These are phyloP conservation scores for Lavandula angustifolia DNA, from an alignment of 257 asterid genomes.

Conservation along the genomic window DNA sequence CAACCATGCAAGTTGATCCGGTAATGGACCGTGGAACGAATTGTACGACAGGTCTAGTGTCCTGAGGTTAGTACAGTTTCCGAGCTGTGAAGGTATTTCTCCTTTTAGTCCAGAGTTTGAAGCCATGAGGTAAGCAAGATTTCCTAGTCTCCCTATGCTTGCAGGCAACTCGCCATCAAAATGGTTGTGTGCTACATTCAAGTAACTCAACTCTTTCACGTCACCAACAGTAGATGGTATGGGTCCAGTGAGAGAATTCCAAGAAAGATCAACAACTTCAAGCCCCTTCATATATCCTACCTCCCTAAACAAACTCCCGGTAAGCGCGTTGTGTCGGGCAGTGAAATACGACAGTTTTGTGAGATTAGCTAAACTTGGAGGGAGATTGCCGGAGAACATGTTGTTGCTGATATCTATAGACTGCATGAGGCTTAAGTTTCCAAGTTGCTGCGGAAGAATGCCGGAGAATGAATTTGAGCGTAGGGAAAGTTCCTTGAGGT, in stretches of 20 bases:
- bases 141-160: conserved; percentile 48
- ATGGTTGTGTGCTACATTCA: conserved; percentile 60
- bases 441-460: conserved; percentile 54
- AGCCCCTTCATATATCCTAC: conserved; percentile 56
- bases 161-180: conserved; percentile 62
- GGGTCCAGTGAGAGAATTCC: conserved; percentile 51
- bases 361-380: conserved; percentile 54
- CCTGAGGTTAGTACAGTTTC: conserved; percentile 55
- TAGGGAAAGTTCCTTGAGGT: conserved; percentile 58
- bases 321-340: conserved; percentile 52
- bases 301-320: conserved; percentile 45
- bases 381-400: conserved; percentile 58
- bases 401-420: conserved; percentile 69
- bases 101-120: conserved; percentile 59
- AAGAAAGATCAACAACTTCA: conserved; percentile 52
- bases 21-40: conserved; percentile 57
- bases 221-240: conserved; percentile 53
- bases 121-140: conserved; percentile 54
- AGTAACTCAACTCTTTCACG: conserved; percentile 46
- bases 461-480: conserved; percentile 59
- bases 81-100: conserved; percentile 56
- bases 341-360: conserved; percentile 46
- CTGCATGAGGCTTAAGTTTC: conserved; percentile 45
- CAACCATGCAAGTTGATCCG: conserved; percentile 51
- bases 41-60: conserved; percentile 61